Evolutionary conservation across 78 protist genomes (phyloP), one percentile per base, ranked within the genome.

Genomic region (Mastigamoeba balamuthi): DNA sequence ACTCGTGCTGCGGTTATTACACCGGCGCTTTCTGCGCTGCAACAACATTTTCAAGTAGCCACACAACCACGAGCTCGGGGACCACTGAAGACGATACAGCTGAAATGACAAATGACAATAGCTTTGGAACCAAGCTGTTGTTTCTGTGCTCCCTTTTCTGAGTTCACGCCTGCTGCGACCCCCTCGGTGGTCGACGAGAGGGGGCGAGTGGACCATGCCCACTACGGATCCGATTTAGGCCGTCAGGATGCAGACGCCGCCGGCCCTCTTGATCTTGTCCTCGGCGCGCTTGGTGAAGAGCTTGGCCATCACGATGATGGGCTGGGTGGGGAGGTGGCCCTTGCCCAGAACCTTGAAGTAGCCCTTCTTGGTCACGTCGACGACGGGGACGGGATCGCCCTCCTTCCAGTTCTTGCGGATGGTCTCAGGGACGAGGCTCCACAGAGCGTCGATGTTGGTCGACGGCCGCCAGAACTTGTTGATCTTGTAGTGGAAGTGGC

Each of bases 311-410:
- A 95, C 96, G 36, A 93, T 86, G 28, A 95, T 58, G 35, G 98
- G 98, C 72, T 69, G 68, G 41, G 44, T 36, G 68, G 98, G 94
- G 36, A 94, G 79, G 43, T 8, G 0, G 3, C 99, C 99, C 76
- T 80, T 86, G 68, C 98, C 99, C 6, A 94, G 88, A 7, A 95
- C 94, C 92, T 95, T 92, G 90, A 76, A 77, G 76, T 7, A 17
- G 29, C 96, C 96, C 5, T 80, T 66, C 39, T 72, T 39, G 67
- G 82, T 84, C 66, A 66, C 64, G 79, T 96, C 98, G 67, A 96
- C 79, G 44, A 96, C 40, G 33, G 66, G 41, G 10, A 65, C 6
- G 66, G 4, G 33, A 52, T 35, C 27, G 33, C 81, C 27, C 27
- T 37, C 48, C 69, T 86, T 88, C 80, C 33, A 97, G 42, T 80